Evolutionary conservation across 192 early-diverging fungal species (phyloP).

Genomic region (Physocladia obscura): DNA sequence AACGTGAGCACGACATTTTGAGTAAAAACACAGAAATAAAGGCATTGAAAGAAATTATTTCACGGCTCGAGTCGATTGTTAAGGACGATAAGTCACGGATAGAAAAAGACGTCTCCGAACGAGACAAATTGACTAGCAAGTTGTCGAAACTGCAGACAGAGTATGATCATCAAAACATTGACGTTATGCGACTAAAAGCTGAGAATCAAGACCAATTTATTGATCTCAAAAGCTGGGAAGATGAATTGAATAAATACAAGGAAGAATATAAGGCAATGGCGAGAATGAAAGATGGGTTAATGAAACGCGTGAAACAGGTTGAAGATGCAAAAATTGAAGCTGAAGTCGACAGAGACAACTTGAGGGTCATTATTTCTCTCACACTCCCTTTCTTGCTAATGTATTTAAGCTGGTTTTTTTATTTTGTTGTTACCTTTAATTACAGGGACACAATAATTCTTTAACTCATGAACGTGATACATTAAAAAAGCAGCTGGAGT

Average conservation of each 20-base stretch:
- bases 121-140: conserved; percentile 33
- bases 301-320: conserved; percentile 46
- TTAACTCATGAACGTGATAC: conserved; percentile 48
- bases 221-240: conserved; percentile 51
- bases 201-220: conserved; percentile 45
- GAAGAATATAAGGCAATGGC: conserved; percentile 42
- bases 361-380: conserved; percentile 32
- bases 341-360: conserved; percentile 51
- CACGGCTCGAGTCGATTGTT: conserved; percentile 36
- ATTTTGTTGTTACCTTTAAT: background rate
- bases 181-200: conserved; percentile 37
- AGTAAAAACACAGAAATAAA: conserved; percentile 36
- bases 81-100: conserved; percentile 42
- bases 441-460: conserved; percentile 39
- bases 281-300: conserved; percentile 42
- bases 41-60: conserved; percentile 31
- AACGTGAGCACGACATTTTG: conserved; percentile 46
- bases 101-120: conserved; percentile 39
- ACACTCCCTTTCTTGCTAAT: background rate
- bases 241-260: conserved; percentile 42
- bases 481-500: conserved; percentile 40
- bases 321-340: conserved; percentile 54
- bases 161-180: conserved; percentile 49
- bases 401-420: background rate
- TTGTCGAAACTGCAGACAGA: conserved; percentile 45